Base-by-base conservation (phyloP, 192 early-diverging fungal genomes). In the Spizellomyces sp. region DNA sequence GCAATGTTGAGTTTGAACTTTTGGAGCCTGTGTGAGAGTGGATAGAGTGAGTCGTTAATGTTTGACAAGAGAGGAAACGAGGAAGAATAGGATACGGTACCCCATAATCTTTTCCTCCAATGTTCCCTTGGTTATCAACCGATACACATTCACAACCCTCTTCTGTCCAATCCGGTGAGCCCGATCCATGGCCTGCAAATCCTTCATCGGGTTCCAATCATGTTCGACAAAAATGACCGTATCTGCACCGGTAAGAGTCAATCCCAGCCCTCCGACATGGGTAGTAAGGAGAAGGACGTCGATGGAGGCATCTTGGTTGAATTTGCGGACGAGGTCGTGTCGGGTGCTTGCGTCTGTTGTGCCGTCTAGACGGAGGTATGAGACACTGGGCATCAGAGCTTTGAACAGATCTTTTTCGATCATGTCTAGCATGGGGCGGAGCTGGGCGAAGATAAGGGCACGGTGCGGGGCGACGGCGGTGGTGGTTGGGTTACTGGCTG, bases 31-130 rank as follows among this genome's bases (percentile, higher is more conserved):
- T 2, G 61, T 42, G 42, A n/a, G n/a, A 27, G 5, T 17, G 14
- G 5, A 61, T 4, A 36, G 17, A 10, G 59, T 61, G 17, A 19
- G 42, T 4, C 43, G 22, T 55, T 4, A 9, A 58, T 12, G 45
- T 52, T 57, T 74, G 27, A 58, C 21, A 15, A 72, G 55, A n/a
- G 36, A 4, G 8, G 41, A 12, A 14, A 79, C 70, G 43, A 10
- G 50, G 46, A 10, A 56, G 22, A 45, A 70, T 57, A 36, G 27
- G 27, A 36, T 36, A 36, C 27, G 27, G 70, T 84, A 92, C 89
- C 94, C 95, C 98, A 99, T 99, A 76, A 99, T 99, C 78, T 99
- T 99, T 78, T 99, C 96, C 83, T 99, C 98, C 9, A 99, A 77
- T 45, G 98, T 97, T n/a, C 93, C 93, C 64, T 91, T 87, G 8